Evolutionary conservation across 768 basidiomycete genomes (phyloP).

Genomic region (Cystobasidiopsis lactophilus): DNA sequence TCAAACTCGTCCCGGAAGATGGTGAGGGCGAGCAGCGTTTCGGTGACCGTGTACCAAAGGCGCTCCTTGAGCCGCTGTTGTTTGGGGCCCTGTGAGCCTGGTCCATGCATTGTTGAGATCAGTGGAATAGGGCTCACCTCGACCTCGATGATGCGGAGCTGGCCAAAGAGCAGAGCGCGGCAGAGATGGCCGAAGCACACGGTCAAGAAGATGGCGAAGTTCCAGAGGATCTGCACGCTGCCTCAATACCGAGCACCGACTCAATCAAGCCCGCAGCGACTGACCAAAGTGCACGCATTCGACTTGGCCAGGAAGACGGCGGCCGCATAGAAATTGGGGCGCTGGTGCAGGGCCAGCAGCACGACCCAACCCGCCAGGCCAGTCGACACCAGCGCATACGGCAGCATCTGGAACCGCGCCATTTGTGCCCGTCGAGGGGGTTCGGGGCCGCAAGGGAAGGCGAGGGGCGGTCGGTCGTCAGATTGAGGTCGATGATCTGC

Average conservation of each 20-base stretch:
- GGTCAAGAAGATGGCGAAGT: conserved; percentile 61
- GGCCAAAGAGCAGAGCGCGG: conserved; percentile 77
- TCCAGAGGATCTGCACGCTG: conserved; percentile 51
- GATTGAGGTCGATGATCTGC: too few relatives aligned
- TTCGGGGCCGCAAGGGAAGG: too few relatives aligned
- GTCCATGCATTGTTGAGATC: not conserved
- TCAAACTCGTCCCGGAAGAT: conserved; percentile 94
- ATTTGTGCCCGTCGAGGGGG: too few relatives aligned
- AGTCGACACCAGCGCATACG: conserved; percentile 48
- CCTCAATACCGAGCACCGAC: not conserved
- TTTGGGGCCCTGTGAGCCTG: not conserved
- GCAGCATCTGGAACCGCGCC: too few relatives aligned
- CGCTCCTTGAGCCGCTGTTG: conserved; percentile 76
- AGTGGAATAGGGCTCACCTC: conserved; percentile 44
- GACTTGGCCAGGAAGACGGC: conserved; percentile 81
- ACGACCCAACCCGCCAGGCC: conserved; percentile 50
- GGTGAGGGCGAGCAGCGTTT: conserved; percentile 83
- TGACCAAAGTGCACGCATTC: conserved; percentile 72
- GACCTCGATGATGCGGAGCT: conserved; percentile 63
- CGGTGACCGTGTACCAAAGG: conserved; percentile 93
- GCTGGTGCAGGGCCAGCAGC: conserved; percentile 51
- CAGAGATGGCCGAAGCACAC: conserved; percentile 52
- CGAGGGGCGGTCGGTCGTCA: too few relatives aligned
- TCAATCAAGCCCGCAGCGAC: conserved; percentile 16
- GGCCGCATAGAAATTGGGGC: conserved; percentile 85